phyloP scores from a whole-genome alignment of 768 basidiomycete genomes.

The Russula brevipes region DNA sequence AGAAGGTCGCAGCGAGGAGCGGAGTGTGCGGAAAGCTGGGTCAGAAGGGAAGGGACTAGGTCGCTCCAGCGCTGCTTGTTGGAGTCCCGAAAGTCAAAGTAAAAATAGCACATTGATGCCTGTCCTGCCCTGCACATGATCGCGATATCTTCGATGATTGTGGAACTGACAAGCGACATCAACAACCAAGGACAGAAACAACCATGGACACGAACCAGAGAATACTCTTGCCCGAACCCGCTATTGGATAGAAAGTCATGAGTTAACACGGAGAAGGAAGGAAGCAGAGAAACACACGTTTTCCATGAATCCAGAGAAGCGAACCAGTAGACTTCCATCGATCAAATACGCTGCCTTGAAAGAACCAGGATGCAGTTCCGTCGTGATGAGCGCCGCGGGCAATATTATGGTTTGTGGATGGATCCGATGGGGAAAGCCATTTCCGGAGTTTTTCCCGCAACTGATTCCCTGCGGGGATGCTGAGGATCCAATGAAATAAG shows the following conservation, averaged over 20 bases:
- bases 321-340: neutral
- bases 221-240: conserved; percentile 9
- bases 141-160: neutral
- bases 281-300: neutral
- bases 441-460: neutral
- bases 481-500: too few relatives aligned
- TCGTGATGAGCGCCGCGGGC: neutral
- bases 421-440: conserved; percentile 14
- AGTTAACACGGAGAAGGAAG: neutral
- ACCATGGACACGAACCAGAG: neutral
- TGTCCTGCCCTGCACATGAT: neutral
- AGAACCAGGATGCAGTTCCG: conserved; percentile 1
- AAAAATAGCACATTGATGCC: conserved; percentile 3
- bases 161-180: neutral
- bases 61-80: neutral
- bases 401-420: neutral
- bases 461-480: neutral
- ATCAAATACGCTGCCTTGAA: neutral
- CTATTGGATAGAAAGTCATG: neutral
- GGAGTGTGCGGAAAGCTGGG: neutral
- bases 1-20: neutral
- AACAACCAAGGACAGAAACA: neutral
- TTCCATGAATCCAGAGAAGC: conserved; percentile 8
- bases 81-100: neutral
- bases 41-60: neutral